Evolutionary conservation across 2,329 filamentous ascomycete genomes (phyloP), one percentile per base, ranked within the genome.

Genomic region (Botrytis cinerea): DNA sequence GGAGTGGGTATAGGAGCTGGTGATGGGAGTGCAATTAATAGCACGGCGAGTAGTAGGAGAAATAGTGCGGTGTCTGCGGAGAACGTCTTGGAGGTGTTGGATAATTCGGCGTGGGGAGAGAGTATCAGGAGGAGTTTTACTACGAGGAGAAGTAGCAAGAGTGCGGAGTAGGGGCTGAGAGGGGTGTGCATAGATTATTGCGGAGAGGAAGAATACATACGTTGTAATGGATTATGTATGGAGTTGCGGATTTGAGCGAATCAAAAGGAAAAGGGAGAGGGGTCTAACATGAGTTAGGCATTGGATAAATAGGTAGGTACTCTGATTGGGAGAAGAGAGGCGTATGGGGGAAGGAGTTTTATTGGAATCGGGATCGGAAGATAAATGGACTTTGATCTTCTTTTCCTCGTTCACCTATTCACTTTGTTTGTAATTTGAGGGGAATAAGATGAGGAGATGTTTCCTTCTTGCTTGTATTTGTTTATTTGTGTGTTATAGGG

Each of bases 31-130:
- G 75, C 71, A 35, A 76, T 46, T 40, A 76, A 76, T 67, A 78
- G 71, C n/a, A 79, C 74, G 71, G 83, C 82, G 78, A 88, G 86
- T 80, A 88, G 88, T 78, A 84, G 91, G 61, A 88, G 90, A 38
- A 89, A 88, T 72, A 94, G 92, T 81, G 86, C 87, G 8, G 91
- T 95, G 73, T 93, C 90, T 79, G 90, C 91, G 68, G 88, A 91
- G 66, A 92, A 94, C 79, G 92, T 97, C 77, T 89, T 95, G 81
- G 90, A 94, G 77, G 92, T 96, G 80, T 87, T 98, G 72, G 93
- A 96, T 79, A 93, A 95, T 79, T 96, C 93, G 28, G 91, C 93
- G 25, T 98, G 95, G 95, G 93, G 95, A 70, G 93, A 97, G 83
- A 97, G 93, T 85, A 94, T 98, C 76, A 87, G 94, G 76, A 88